phyloP scores from a whole-genome alignment of 192 early-diverging fungal genomes.

The Chytriomyces sp. region DNA sequence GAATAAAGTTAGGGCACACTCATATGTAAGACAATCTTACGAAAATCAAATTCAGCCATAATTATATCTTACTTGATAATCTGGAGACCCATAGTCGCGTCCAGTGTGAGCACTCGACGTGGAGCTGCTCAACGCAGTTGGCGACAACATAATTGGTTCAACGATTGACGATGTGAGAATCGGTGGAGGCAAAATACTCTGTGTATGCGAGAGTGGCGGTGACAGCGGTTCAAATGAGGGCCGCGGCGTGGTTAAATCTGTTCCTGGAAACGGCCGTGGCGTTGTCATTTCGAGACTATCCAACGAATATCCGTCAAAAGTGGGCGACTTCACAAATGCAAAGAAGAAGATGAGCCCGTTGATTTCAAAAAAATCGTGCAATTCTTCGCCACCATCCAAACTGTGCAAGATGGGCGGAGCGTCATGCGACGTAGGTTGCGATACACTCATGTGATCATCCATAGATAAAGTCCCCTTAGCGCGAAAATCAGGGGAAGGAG shows the following conservation, averaged over 20 bases:
- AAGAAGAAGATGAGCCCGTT: slow-evolving; percentile 86
- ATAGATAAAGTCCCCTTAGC: slow-evolving; percentile 5
- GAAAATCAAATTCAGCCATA: slow-evolving; percentile 11
- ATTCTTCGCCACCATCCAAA: slow-evolving; percentile 57
- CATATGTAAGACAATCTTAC: background rate
- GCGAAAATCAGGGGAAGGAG: background rate
- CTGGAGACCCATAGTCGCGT: slow-evolving; percentile 8
- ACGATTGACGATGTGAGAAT: background rate
- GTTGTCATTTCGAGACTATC: too few relatives aligned
- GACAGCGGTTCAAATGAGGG: background rate
- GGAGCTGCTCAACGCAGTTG: background rate
- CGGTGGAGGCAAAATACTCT: background rate
- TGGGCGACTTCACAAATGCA: slow-evolving; percentile 52
- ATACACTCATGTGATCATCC: slow-evolving; percentile 33
- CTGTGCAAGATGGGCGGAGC: slow-evolving; percentile 27
- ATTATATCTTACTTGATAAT: slow-evolving; percentile 31
- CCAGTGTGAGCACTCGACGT: background rate
- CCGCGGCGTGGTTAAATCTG: background rate
- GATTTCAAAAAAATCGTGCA: slow-evolving; percentile 71
- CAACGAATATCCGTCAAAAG: too few relatives aligned
- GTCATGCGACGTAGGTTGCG: background rate
- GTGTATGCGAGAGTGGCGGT: background rate
- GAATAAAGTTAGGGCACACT: background rate
- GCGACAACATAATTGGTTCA: background rate
- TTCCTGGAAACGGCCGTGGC: background rate